Conservation (phyloP, 2,329 filamentous ascomycete species). For the Sarocladiaceae sp. region DNA sequence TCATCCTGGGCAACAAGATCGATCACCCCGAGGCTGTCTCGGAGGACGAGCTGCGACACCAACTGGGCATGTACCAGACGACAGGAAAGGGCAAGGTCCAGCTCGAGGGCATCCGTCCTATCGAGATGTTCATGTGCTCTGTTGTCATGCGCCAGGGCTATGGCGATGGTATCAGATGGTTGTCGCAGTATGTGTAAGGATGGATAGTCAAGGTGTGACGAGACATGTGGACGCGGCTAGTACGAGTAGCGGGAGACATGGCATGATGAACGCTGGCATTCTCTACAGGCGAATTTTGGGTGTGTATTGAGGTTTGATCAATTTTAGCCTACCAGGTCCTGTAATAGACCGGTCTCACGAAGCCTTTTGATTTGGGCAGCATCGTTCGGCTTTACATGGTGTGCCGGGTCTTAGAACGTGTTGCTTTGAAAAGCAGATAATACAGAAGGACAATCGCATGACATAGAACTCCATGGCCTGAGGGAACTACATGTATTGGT, state of each 20-base stretch:
- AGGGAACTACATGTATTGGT: too few species aligned
- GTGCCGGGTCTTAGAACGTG: too few species aligned
- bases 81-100: conserved; percentile 94
- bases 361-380: not conserved
- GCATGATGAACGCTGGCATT: conserved; percentile 26
- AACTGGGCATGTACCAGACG: conserved; percentile 91
- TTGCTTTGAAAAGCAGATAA: too few species aligned
- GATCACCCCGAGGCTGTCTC: conserved; percentile 94
- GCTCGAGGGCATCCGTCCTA: conserved; percentile 85
- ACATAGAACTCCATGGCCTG: too few species aligned
- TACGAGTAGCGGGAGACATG: conserved; percentile 18
- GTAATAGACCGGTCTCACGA: not conserved
- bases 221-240: conserved; percentile 13
- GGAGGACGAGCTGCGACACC: conserved; percentile 90
- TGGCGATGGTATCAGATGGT: conserved; percentile 85
- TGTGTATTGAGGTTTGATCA: conserved; percentile 21
- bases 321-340: conserved; percentile 1
- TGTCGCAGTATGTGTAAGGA: conserved; percentile 83
- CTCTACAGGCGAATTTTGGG: conserved; percentile 29
- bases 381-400: too few species aligned
- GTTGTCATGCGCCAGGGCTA: conserved; percentile 98
- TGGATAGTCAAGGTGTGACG: conserved; percentile 9
- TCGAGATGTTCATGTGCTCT: conserved; percentile 99
- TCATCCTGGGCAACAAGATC: conserved; percentile 98
- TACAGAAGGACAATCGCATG: too few species aligned